Evolutionary conservation across 306 rosid genomes (phyloP).

Genomic region (Castanea crenata): DNA sequence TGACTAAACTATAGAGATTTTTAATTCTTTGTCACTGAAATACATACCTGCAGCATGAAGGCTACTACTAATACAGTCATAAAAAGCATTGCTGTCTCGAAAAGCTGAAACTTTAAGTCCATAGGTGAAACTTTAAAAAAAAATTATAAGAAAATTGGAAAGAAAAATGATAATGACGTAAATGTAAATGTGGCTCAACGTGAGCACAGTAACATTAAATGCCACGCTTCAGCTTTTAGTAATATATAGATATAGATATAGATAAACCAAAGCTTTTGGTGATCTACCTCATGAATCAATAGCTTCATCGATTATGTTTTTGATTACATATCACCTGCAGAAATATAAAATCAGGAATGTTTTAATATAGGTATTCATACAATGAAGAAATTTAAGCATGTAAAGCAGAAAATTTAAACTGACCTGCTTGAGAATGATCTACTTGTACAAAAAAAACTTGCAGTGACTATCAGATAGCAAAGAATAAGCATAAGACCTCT

Average conservation of each 20-base stretch:
- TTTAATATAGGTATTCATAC: background rate
- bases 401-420: background rate
- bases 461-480: slow-evolving; percentile 78
- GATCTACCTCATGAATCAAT: slow-evolving; percentile 12
- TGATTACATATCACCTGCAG: slow-evolving; percentile 7
- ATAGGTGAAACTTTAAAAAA: too few relatives aligned
- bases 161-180: too few relatives aligned
- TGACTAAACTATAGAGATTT: background rate
- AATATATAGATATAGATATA: too few relatives aligned
- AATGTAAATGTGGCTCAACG: too few relatives aligned
- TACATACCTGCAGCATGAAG: slow-evolving; percentile 75
- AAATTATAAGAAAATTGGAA: too few relatives aligned
- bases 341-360: background rate
- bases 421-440: slow-evolving; percentile 41
- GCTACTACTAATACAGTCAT: slow-evolving; percentile 72
- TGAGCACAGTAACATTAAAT: too few relatives aligned
- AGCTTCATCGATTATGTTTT: slow-evolving; percentile 8
- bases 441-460: slow-evolving; percentile 78
- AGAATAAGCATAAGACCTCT: slow-evolving; percentile 79
- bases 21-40: background rate
- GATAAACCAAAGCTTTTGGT: background rate
- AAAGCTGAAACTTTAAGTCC: slow-evolving; percentile 84
- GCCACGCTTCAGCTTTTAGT: too few relatives aligned
- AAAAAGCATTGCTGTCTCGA: slow-evolving; percentile 72
- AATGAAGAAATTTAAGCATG: background rate